phyloP scores from a whole-genome alignment of 192 early-diverging fungal species.

The Umbelopsis sp. region DNA sequence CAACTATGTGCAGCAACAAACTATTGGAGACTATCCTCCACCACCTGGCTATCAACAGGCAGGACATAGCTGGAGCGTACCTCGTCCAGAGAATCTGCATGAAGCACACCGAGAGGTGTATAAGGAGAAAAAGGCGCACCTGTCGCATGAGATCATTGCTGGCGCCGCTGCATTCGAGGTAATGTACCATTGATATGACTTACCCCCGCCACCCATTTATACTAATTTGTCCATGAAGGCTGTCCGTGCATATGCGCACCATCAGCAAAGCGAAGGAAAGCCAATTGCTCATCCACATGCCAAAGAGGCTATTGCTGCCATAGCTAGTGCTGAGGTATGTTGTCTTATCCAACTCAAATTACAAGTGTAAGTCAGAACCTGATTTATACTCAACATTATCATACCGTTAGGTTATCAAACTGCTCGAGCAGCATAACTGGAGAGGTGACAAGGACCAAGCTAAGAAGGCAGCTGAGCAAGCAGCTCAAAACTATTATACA shows the following conservation, averaged over 20 bases:
- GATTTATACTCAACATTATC: neutral
- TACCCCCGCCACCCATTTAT: neutral
- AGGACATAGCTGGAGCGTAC: neutral
- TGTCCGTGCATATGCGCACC: conserved; percentile 19
- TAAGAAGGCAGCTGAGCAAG: conserved; percentile 14
- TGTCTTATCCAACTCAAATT: too few species aligned
- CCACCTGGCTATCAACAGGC: neutral
- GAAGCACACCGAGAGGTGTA: conserved; percentile 36
- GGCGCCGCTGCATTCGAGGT: conserved; percentile 23
- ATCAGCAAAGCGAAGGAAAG: conserved; percentile 15
- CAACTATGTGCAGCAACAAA: neutral
- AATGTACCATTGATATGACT: neutral
- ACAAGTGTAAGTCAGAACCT: neutral
- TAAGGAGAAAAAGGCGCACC: conserved; percentile 26
- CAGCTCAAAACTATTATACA: conserved; percentile 17
- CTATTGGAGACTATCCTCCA: neutral
- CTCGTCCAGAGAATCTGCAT: conserved; percentile 22
- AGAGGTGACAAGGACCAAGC: conserved; percentile 18
- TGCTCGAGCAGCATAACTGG: conserved; percentile 22
- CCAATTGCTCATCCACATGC: conserved; percentile 18
- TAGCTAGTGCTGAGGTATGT: conserved; percentile 16
- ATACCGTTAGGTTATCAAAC: conserved; percentile 1
- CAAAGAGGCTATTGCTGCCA: conserved; percentile 20
- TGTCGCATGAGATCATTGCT: conserved; percentile 14
- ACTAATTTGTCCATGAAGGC: neutral